phyloP scores from a whole-genome alignment of 2,329 filamentous ascomycete genomes.

The Hymenoscyphus fraxineus region DNA sequence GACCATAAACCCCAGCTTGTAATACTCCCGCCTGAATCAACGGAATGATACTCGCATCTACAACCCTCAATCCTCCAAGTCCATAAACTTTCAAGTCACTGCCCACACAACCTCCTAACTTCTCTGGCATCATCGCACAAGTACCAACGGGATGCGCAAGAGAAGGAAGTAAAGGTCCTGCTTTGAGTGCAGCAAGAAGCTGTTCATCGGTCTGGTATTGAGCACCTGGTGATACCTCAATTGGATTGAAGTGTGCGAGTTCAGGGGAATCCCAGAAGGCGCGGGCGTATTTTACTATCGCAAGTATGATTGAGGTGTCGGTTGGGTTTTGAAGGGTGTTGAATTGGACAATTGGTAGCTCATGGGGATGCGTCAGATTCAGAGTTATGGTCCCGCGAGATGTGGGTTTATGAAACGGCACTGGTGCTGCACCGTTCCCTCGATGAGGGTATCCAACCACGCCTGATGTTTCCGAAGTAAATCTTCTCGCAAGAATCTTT shows the following conservation, averaged over 20 bases:
- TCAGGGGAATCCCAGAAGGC: conserved; percentile 21
- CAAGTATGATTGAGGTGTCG: conserved; percentile 36
- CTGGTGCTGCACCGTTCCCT: conserved; percentile 11
- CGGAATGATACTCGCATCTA: conserved; percentile 10
- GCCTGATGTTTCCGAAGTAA: not conserved
- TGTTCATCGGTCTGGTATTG: conserved; percentile 26
- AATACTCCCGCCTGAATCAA: not conserved
- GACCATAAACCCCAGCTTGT: conserved; percentile 7
- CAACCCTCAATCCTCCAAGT: conserved; percentile 16
- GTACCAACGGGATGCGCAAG: conserved; percentile 38
- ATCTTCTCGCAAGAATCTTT: conserved; percentile 25
- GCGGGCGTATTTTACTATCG: conserved; percentile 3
- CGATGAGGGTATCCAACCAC: not conserved
- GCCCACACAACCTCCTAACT: conserved; percentile 19
- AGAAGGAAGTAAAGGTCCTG: conserved; percentile 33
- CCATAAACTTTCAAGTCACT: conserved; percentile 20
- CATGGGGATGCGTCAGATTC: conserved; percentile 27
- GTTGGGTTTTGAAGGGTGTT: conserved; percentile 37
- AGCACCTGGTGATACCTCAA: conserved; percentile 34
- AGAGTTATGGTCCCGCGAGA: conserved; percentile 37
- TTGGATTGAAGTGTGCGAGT: conserved; percentile 32
- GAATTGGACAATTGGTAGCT: conserved; percentile 35
- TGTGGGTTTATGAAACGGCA: conserved; percentile 28
- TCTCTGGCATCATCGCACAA: conserved; percentile 17
- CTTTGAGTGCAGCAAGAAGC: conserved; percentile 28